These are phyloP conservation scores for Setaria viridis DNA, from an alignment of 202 grass and related monocot genomes.

Conservation along the genomic window DNA sequence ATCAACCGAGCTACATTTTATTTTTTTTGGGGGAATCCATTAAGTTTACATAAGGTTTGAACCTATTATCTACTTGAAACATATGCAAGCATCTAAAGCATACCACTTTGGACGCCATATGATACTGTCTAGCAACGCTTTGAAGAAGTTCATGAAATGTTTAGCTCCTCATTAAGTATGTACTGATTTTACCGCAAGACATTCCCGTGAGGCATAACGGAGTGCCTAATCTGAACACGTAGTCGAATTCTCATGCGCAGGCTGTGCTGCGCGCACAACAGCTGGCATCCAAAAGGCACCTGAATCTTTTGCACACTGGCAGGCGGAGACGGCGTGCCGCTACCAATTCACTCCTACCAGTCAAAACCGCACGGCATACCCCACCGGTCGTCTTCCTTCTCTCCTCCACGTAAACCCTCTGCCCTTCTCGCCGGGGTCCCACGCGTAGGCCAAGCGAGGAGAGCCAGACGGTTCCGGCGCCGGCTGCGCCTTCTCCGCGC, in stretches of 20 bases:
- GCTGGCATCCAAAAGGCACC: neutral
- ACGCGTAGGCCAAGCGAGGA: constrained; percentile 39
- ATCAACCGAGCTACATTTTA: neutral
- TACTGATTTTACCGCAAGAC: neutral
- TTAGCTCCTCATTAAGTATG: neutral
- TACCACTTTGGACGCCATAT: neutral
- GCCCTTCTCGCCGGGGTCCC: constrained; percentile 28
- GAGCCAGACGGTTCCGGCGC: neutral
- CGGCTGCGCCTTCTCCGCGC: neutral
- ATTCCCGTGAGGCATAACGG: neutral
- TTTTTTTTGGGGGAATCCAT: neutral
- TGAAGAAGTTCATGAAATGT: too few relatives aligned
- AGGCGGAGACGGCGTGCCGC: constrained; percentile 29
- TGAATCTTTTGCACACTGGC: neutral
- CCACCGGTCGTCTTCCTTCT: constrained; percentile 29
- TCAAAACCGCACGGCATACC: constrained; percentile 44
- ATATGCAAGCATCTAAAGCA: neutral
- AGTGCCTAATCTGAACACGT: neutral
- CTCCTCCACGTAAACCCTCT: constrained; percentile 52
- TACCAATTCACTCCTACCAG: constrained; percentile 33
- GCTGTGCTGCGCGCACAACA: neutral
- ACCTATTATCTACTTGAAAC: neutral
- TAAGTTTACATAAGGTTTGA: neutral
- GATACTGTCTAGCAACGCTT: too few relatives aligned
- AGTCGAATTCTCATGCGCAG: neutral